phyloP scores from a whole-genome alignment of 148 eudicot species.

The Gaultheria prostrata region DNA sequence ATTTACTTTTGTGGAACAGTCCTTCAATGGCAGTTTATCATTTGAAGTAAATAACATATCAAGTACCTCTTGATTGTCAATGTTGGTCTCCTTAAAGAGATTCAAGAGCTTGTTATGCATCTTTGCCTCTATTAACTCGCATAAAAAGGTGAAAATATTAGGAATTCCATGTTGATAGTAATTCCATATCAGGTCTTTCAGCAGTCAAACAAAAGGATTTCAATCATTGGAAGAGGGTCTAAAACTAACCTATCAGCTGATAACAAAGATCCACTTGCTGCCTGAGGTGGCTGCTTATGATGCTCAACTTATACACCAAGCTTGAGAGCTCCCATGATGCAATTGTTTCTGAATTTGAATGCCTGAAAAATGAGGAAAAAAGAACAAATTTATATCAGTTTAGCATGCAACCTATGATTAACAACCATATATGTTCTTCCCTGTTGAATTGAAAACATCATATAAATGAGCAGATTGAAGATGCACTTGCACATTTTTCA shows the following conservation, averaged over 20 bases:
- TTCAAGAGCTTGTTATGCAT: slow-evolving; percentile 39
- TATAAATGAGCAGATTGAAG: slow-evolving; percentile 12
- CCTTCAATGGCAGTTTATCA: slow-evolving; percentile 51
- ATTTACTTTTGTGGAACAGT: slow-evolving; percentile 34
- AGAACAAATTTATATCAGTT: not conserved
- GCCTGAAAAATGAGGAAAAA: slow-evolving; percentile 32
- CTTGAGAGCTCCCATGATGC: slow-evolving; percentile 54
- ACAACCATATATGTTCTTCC: not conserved
- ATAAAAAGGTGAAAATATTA: not conserved
- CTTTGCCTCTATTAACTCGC: slow-evolving; percentile 37
- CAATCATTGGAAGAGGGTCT: not conserved
- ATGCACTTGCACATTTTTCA: slow-evolving; percentile 65
- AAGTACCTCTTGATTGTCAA: slow-evolving; percentile 60
- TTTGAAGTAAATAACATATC: slow-evolving; percentile 39
- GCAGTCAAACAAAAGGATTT: not conserved
- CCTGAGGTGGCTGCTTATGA: slow-evolving; percentile 37
- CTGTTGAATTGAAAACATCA: not conserved
- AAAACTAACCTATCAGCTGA: slow-evolving; percentile 45
- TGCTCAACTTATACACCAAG: slow-evolving; percentile 40
- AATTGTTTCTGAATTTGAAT: slow-evolving; percentile 28
- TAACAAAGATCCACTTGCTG: slow-evolving; percentile 39
- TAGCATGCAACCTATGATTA: not conserved
- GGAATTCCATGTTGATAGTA: not conserved
- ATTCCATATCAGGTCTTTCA: not conserved
- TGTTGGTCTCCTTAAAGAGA: slow-evolving; percentile 35